Base-by-base conservation (phyloP, 176 grass and related monocot genomes). In the Cenchrus fungigraminus region DNA sequence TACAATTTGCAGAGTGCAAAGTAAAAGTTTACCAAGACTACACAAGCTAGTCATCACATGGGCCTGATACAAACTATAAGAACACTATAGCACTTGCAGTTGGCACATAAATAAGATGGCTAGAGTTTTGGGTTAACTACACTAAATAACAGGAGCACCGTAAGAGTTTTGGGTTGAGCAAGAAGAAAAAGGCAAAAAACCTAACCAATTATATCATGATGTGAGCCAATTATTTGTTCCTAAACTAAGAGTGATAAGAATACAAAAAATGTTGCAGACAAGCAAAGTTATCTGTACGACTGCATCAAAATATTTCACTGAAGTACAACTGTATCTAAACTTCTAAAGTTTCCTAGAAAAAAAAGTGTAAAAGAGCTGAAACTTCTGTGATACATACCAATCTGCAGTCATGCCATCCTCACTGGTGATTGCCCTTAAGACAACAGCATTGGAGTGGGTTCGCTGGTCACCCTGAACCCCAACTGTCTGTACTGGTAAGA, bases 401-500 rank as follows among this genome's bases (percentile, higher is more conserved):
- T 97, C 95, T 73, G 95, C 95, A 60, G 95, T 94, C 95, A 97
- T 97, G 73, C 95, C 95, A 92, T 97, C 95, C 84, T 97, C 88
- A 31, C 92, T 92, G 49, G 95, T 97, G 85, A 97, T 94, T 83
- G 95, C 92, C 65, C 95, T 80, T 69, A 97, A 89, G 86, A 78
- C 68, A 77, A 97, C 92, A 13, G 82, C 88, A 25, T 94, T 62
- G 44, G 92, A 94, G 84, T 97, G 95, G 40, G 92, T 97, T 86
- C 92, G 87, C 71, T 95, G 92, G 82, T 95, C 95, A 37, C 95
- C 95, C 79, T 91, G 95, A 82, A 97, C 95, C 42, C 89, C 92
- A 46, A 97, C 92, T 68, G 92, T 91, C 44, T 95, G 89, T 55
- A 90, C 95, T 60, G 92, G 91, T 64, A 95, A 83, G 75, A 95